These are phyloP conservation scores for Suillus discolor DNA, from an alignment of 768 basidiomycete species.

Conservation along the genomic window DNA sequence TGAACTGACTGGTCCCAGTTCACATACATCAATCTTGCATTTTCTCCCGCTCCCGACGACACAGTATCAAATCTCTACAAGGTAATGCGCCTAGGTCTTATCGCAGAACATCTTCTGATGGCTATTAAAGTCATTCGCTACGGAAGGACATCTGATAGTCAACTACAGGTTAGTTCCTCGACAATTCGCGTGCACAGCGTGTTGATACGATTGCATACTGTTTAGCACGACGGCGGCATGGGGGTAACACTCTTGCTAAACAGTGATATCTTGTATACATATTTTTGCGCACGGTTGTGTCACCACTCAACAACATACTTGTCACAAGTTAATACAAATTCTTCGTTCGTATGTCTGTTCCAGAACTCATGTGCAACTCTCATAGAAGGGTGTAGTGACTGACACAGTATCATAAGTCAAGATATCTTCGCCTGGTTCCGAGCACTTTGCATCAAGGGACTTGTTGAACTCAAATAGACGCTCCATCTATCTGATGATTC, in stretches of 20 bases:
- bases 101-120: not conserved
- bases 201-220: not conserved
- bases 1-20: slow-evolving; percentile 47
- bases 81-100: slow-evolving; percentile 32
- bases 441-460: slow-evolving; percentile 30
- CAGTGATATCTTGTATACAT: not conserved
- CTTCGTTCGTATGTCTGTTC: not conserved
- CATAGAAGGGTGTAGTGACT: not conserved
- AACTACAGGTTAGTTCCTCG: slow-evolving; percentile 72
- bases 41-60: slow-evolving; percentile 78
- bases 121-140: slow-evolving; percentile 70
- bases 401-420: slow-evolving; percentile 33
- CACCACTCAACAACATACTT: not conserved
- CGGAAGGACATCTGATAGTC: slow-evolving; percentile 87
- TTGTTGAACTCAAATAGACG: slow-evolving; percentile 29
- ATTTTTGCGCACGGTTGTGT: not conserved
- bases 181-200: no score
- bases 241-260: slow-evolving; percentile 39
- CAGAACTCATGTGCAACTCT: not conserved
- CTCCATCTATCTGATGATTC: slow-evolving; percentile 33
- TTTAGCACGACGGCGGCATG: slow-evolving; percentile 64
- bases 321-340: not conserved
- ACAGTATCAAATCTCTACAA: slow-evolving; percentile 72
- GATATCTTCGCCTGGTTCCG: slow-evolving; percentile 36
- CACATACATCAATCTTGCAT: slow-evolving; percentile 78